Evolutionary conservation across 495 filamentous ascomycete species (phyloP), one percentile per base, ranked within the genome.

Genomic region (Hyphodiscus hymeniophilus): DNA sequence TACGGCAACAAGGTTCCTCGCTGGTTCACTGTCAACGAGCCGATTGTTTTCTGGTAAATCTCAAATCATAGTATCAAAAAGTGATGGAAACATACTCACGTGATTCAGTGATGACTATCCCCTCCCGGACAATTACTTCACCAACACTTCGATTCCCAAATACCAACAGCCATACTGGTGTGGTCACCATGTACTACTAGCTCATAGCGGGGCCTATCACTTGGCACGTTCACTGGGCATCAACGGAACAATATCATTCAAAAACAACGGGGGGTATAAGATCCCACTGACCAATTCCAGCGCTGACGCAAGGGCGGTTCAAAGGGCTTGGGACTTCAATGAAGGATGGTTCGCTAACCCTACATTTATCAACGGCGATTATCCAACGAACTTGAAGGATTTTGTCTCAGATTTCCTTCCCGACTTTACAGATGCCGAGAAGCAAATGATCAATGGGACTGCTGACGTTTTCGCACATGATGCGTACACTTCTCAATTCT

Each of bases 11-110:
- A 65, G 32, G 68, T 71, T 12, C 55, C 66, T 15, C 50, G 61
- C 11, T 72, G 68, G 68, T 70, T 67, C 47, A 71, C 70, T 11
- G 49, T 69, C 3, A 73, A 69, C 44, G 71, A 70, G 57, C 53
- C 53, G 15, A 54, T 55, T 32, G 47, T 51, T 4, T 55, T 51
- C 32, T 55, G 52, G 16, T 7, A 34, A 8, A 22, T 51, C 43
- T 21, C 13, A 3, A 11, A 52, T 46, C 32, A 39, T 3, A 22
- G 30, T 11, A 21, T 11, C 26, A 11, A 21, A 7, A 26, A 11
- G 4, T 10, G 38, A 18, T 6, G 7, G 17, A 20, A 3, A 8
- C 10, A 28, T 5, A 10, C 26, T 28, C 10, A 28, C 26, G 26
- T 28, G 26, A 28, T 28, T 28, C 26, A 28, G 26, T 28, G 26